Base-by-base conservation (phyloP, 2,329 filamentous ascomycete species). In the Tolypocladium tundrense region DNA sequence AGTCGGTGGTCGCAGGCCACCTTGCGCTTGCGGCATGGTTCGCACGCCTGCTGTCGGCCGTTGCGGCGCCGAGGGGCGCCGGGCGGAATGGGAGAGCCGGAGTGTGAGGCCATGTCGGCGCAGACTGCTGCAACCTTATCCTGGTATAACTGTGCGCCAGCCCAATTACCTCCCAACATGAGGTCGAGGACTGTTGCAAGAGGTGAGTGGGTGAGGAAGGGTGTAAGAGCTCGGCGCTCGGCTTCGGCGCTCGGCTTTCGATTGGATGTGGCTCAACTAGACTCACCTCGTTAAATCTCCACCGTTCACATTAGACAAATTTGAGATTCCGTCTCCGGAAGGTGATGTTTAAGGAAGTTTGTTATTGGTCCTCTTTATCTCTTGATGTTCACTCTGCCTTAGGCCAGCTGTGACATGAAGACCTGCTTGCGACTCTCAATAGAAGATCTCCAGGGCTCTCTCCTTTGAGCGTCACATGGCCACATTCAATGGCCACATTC, bases 1-100 rank as follows among this genome's bases (percentile, higher is more conserved):
- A 72, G 69, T 0, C 60, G 61, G 57, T 77, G 74, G 58, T 77
- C 74, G 63, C 75, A 77, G 7, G 75, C 74, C 8, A 77, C 70
- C 59, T 77, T 77, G 19, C 74, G 71, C 56, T 68, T 70, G 13
- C 72, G 70, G 56, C 74, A 77, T 31, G 73, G 72, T 64, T 76
- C 68, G 50, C 67, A 68, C 7, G 65, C 64, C 43, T 68, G 67
- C 5, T 64, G 65, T 2, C 67, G 64, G 42, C 67, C 67, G 31
- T 69, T 69, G 35, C 65, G 61, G 13, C 67, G 65, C 39, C 67
- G 64, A 1, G 58, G 48, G 60, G 60, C 53, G 61, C 48, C 24
- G 57, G 51, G 6, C 40, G 11, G 5, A 6, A 33, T 19, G 24
- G 42, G 19, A 11, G 42, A 50, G 35, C n/a, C 48, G 35, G 56